Evolutionary conservation across 225 moss, liverwort and hornwort genomes (phyloP).

Genomic region (Sphagnum contortum): DNA sequence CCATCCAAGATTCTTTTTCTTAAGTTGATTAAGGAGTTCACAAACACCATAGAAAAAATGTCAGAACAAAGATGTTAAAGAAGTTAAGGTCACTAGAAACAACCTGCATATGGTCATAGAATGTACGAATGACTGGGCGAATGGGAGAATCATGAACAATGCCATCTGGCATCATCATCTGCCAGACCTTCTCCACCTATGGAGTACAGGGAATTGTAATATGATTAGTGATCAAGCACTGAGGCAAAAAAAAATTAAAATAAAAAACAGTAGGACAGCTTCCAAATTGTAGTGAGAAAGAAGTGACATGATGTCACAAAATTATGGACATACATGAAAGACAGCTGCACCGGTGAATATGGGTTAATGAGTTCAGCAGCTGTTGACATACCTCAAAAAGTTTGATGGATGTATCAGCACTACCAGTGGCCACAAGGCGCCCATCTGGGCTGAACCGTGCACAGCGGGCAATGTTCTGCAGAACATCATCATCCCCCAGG

Average conservation of each 20-base stretch:
- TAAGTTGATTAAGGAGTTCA: neutral
- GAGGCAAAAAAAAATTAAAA: no score
- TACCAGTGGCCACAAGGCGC: slow-evolving; percentile 80
- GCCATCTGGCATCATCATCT: slow-evolving; percentile 81
- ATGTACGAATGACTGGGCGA: slow-evolving; percentile 89
- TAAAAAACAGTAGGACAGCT: no score
- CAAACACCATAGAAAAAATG: neutral
- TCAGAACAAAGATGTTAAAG: neutral
- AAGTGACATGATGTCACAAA: no score
- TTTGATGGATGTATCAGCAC: slow-evolving; percentile 89
- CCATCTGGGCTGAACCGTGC: slow-evolving; percentile 97
- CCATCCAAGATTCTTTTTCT: neutral
- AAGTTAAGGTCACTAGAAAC: neutral
- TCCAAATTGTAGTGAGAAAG: no score
- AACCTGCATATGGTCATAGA: slow-evolving; percentile 91
- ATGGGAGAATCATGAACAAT: slow-evolving; percentile 56
- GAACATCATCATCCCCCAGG: neutral
- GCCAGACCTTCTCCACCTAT: slow-evolving; percentile 85
- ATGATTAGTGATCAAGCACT: neutral
- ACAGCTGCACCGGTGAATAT: no score
- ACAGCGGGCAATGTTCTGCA: slow-evolving; percentile 84
- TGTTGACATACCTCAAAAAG: slow-evolving; percentile 51
- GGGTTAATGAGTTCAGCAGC: no score
- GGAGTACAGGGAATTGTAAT: neutral
- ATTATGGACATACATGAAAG: no score